Base-by-base conservation (phyloP, 2,329 filamentous ascomycete species). In the Decorospora gaudefroyi region DNA sequence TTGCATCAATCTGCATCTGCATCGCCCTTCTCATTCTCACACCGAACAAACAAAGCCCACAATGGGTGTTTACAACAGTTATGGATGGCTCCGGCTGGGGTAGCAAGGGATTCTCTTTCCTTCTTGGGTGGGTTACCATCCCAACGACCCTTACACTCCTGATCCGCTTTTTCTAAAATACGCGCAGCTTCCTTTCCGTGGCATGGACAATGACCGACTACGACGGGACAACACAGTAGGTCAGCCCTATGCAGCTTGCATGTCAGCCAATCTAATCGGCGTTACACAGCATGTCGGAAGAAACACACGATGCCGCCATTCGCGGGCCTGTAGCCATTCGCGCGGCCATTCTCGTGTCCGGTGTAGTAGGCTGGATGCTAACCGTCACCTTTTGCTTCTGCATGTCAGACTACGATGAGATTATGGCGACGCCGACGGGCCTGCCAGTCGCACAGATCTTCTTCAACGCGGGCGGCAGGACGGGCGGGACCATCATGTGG, bases 171-270 rank as follows among this genome's bases (percentile, higher is more conserved):
- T 29, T 32, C 27, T 51, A 55, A 48, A 57, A 15, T 19, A 22
- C 18, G 19, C 8, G 16, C 51, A 74, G 73, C 17, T 80, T 80
- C 53, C 65, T 81, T 4, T 79, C 77, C 11, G 78, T 81, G 10
- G 76, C 78, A 15, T 81, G 78, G 78, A 83, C 81, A n/a, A 85
- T 86, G 82, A 86, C 82, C 4, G 82, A 85, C 60, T 85, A 85
- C 61, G 82, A 85, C 55, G 82, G 79, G 31, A 86, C 83, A 8
- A 84, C 82, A 4, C 83, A 85, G 77, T 79, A 68, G 63, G 74
- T 68, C 34, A 30, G 28, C 42, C 44, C 49, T 32, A 23, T 29
- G 17, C n/a, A 44, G 15, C 40, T 45, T 55, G 46, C 51, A 57
- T 45, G 44, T 53, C 31, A 58, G 38, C 47, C 52, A 52, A 51